These are phyloP conservation scores for Hebeloma cylindrosporum DNA, from an alignment of 768 basidiomycete species.

Conservation along the genomic window DNA sequence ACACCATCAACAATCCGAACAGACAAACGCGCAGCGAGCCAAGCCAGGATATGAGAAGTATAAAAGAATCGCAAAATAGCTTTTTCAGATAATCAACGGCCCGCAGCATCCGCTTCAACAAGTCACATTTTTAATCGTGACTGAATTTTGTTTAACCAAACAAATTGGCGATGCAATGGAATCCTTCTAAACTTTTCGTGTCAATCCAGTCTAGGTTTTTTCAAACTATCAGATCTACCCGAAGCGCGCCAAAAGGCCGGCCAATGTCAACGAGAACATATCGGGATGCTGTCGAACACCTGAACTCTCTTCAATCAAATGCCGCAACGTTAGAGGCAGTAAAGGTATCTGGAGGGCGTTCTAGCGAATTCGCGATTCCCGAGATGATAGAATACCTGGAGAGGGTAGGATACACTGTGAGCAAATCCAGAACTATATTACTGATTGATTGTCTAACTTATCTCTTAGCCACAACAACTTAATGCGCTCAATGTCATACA, in stretches of 20 bases:
- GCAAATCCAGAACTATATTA: constrained; percentile 23
- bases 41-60: too few relatives aligned
- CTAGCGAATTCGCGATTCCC: constrained; percentile 65
- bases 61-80: too few relatives aligned
- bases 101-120: too few relatives aligned
- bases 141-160: constrained; percentile 7
- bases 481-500: constrained; percentile 92
- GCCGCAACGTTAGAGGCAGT: constrained; percentile 87
- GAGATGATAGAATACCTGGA: constrained; percentile 90
- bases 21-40: too few relatives aligned
- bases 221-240: constrained; percentile 9
- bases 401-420: constrained; percentile 83
- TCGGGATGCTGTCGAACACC: constrained; percentile 65
- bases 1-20: too few relatives aligned
- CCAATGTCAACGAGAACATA: constrained; percentile 68
- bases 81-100: too few relatives aligned
- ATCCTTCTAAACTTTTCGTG: constrained; percentile 21
- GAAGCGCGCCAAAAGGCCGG: constrained; percentile 15
- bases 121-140: constrained; percentile 14
- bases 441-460: constrained; percentile 15
- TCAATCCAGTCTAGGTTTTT: constrained; percentile 26
- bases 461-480: constrained; percentile 69
- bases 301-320: constrained; percentile 89
- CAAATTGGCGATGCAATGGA: constrained; percentile 26
- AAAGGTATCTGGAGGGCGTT: constrained; percentile 66